Evolutionary conservation across 345 rosid species (phyloP), one percentile per base, ranked within the genome.

Genomic region (Anastatica hierochuntica): DNA sequence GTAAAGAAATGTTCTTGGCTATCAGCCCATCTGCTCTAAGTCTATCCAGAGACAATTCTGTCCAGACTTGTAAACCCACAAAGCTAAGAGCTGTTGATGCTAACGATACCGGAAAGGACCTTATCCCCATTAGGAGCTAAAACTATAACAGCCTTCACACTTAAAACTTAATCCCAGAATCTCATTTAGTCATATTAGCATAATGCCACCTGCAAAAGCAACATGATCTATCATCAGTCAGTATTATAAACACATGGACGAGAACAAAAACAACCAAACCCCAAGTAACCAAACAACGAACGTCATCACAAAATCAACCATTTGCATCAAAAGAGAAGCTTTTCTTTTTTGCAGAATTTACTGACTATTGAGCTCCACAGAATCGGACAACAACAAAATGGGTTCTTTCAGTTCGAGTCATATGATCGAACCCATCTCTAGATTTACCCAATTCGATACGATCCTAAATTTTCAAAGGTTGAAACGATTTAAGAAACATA

Each of bases 71-170:
- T 34, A 92, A 83, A 43, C 77, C 90, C 3, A 74, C 66, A 50
- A 83, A 80, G 64, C 98, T 88, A 41, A 83, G 64, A 74, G 77
- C 70, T 24, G 96, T 81, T 45, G 78, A 88, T 10, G 63, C 76
- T 5, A 76, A 74, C 0, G 95, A 81, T 46, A 92, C 9, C 1
- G 75, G 76, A 58, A 92, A 72, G 66, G 71, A 88, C 54, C 59
- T 77, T 55, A 64, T 73, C 70, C 79, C 98, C 98, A 92, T 92
- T 49, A 68, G 33, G 57, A 62, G 68, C 26, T 50, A 21, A n/a
- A n/a, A n/a, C n/a, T n/a, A 53, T 49, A 40, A 66, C 67, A 56
- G 72, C 51, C 62, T 61, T 61, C 58, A 47, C 59, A 60, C 67
- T 53, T 43, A 29, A 68, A 65, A 63, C 60, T 63, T 45, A 71